Evolutionary conservation across 352 stramenopile species (phyloP), one percentile per base, ranked within the genome.

Genomic region (Vaucheria bursata): DNA sequence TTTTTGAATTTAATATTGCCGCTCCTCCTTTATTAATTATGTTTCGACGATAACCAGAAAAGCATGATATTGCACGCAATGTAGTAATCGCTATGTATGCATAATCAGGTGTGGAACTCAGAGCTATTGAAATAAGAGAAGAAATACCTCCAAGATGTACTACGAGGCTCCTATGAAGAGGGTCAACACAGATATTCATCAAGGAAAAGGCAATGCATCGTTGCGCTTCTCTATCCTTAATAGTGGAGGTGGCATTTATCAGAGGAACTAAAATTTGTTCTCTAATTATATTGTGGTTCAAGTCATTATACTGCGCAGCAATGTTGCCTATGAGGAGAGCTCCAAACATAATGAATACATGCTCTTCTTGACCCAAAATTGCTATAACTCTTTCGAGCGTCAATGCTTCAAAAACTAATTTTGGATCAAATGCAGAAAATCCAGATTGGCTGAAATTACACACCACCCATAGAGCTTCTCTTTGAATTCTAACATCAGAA

Each of bases 401-500:
- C 33, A 93, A 89, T 0, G 92, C 89, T 33, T 93, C 76, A 33
- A 97, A 86, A 70, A 98, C 92, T 1, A 89, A 86, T 0, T 92
- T 88, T 0, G 93, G 89, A 38, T 94, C 88, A 12, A 92, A 89
- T 49, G 92, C 92, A 38, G 98, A 92, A 78, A 87, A 97, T n/a
- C 94, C 94, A 77, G 89, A 94, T 4, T 98, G 86, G 3, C 92
- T 97, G 36, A 98, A 85, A 71, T 98, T 98, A 80, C 94, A 98
- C n/a, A 98, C 77, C 40, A 91, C 96, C 38, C 92, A 90, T 3
- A 98, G 87, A n/a, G 97, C 92, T 86, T 98, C 93, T 73, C 95
- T 88, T 80, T 98, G 94, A 0, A 97, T 86, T 67, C 97, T 92
- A 80, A 95, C 93, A 81, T 97, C 91, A 52, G 95, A 88, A 0